Percentiles rank a stretch among this genome's conserved stretches.
phyloP scores from a whole-genome alignment of 1,139 yeast species.

The Zygosaccharomyces sapae region DNA sequence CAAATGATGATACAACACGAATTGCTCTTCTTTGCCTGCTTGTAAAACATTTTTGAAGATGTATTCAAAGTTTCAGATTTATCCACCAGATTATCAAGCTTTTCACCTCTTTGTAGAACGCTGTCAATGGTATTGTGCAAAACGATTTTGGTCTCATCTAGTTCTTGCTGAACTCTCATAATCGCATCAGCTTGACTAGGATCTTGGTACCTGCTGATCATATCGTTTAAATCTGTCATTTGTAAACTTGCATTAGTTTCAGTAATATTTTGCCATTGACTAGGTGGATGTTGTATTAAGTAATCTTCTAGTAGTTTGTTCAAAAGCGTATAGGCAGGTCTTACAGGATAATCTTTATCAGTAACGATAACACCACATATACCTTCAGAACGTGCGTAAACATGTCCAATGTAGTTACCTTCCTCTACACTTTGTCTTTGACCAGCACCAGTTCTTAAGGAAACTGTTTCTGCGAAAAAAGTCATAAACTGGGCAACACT shows the following conservation, averaged over 20 bases:
- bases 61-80: conserved; percentile 90
- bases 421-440: conserved; percentile 95
- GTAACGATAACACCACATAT: conserved; percentile 89
- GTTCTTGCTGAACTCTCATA: conserved; percentile 95
- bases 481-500: conserved; percentile 87
- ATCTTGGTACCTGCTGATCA: conserved; percentile 84
- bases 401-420: conserved; percentile 85
- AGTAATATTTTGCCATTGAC: conserved; percentile 59
- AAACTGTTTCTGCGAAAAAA: conserved; percentile 85
- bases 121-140: conserved; percentile 93
- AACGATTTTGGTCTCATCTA: conserved; percentile 95
- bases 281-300: conserved; percentile 72
- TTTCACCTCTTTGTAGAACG: conserved; percentile 94
- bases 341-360: conserved; percentile 91
- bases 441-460: conserved; percentile 81
- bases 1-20: conserved; percentile 86
- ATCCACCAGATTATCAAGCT: conserved; percentile 87
- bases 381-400: conserved; percentile 86
- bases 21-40: conserved; percentile 95
- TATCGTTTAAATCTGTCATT: conserved; percentile 62
- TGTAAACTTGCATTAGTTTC: conserved; percentile 49
- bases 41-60: conserved; percentile 88
- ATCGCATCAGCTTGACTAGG: conserved; percentile 96
- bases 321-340: conserved; percentile 93
- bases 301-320: conserved; percentile 91